Evolutionary conservation across 768 basidiomycete genomes (phyloP), one percentile per base, ranked within the genome.

Genomic region (Arthromyces matolae): DNA sequence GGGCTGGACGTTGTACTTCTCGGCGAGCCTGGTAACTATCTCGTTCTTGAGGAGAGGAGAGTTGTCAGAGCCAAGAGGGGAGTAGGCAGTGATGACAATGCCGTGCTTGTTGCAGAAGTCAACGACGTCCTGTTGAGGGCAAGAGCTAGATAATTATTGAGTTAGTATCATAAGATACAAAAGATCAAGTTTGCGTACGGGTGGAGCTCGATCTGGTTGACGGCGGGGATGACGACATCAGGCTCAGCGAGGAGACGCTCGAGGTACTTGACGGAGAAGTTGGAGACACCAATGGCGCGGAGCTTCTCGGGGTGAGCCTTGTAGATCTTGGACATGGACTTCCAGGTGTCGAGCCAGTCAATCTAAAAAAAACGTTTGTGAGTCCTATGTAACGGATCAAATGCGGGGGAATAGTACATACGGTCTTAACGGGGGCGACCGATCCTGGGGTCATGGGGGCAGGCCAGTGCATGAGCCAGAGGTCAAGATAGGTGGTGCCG

Each of bases 401-500:
- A 8, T 3, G 1, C 6, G 29, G 42, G 12, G 28, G 32, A 38
- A 16, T 8, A 5, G 14, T 8, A 49, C 67, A 2, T 48, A 70
- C 68, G 3, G 64, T 69, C 58, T 71, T 77, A 57, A 86, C 80
- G 6, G 81, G 56, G 8, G 52, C 71, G 16, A 75, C 68, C 42
- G 71, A 71, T 49, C 79, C 79, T 34, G 57, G 55, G 9, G 76
- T 79, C 79, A 88, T 79, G 27, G 88, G 84, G 16, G 84, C 80
- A 12, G 89, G 90, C 89, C 87, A 89, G 66, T 89, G 87, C 77
- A 89, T 81, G 49, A 89, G 70, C 79, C 81, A 92, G 20, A 92
- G 79, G 60, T 93, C 89, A 38, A 93, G 71, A 62, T 93, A 93
- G 40, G 80, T 72, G 1, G 83, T 84, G 24, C 78, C 80, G 38